A percentile compares a stretch with the other conserved stretches of the same genome.
Conservation (phyloP, 2,329 filamentous ascomycete species). For the Aspergillus texensis region DNA sequence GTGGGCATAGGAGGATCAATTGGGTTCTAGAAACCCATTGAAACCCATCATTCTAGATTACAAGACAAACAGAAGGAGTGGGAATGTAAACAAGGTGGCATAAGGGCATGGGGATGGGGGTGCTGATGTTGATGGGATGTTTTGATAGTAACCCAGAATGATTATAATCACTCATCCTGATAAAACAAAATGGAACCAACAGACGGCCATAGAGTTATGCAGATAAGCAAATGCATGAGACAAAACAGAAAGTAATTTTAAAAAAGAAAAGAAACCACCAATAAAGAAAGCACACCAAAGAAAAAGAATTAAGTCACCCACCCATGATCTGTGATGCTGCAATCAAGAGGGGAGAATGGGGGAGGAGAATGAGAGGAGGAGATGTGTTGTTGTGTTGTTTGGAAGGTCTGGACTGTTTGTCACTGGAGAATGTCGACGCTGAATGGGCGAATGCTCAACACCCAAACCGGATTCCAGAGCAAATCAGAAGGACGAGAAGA, state of each 20-base stretch:
- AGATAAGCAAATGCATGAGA: conserved; percentile 5
- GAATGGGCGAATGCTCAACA: background rate
- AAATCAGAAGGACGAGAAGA: background rate
- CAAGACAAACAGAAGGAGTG: background rate
- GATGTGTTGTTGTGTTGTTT: background rate
- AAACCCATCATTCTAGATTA: conserved; percentile 3
- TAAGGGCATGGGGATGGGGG: background rate
- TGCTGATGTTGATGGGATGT: background rate
- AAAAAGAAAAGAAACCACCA: conserved; percentile 9
- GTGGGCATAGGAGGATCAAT: background rate
- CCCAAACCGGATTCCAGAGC: background rate
- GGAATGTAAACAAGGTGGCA: background rate
- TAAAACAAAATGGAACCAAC: background rate
- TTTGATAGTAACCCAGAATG: background rate
- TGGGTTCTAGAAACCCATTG: background rate
- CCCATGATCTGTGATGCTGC: conserved; percentile 20
- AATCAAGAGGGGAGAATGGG: conserved; percentile 9
- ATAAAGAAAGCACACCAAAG: conserved; percentile 11
- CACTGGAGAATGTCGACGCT: conserved; percentile 3
- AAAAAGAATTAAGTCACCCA: conserved; percentile 15
- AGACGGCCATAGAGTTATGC: background rate
- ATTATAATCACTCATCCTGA: conserved; percentile 1
- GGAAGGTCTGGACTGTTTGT: conserved; percentile 11
- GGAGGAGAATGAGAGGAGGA: conserved; percentile 12
- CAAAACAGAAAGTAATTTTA: conserved; percentile 13